These are phyloP conservation scores for Globisporangium spinosum DNA, from an alignment of 352 stramenopile species.

Conservation along the genomic window DNA sequence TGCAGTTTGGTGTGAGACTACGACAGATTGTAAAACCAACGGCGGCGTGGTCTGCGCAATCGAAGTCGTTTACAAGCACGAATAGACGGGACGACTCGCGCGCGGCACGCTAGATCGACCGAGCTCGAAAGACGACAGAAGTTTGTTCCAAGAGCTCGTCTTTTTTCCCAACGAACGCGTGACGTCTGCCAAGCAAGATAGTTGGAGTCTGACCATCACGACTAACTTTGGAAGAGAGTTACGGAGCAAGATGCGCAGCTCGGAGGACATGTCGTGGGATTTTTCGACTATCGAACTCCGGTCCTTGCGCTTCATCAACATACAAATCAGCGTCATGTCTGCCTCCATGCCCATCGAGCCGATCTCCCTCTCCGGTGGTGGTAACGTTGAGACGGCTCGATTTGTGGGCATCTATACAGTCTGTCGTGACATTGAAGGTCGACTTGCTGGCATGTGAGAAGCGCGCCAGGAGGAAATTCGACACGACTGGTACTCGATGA, in stretches of 20 bases:
- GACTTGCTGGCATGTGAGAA: neutral
- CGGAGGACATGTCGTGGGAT: neutral
- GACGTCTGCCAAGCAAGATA: neutral
- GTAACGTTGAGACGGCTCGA: neutral
- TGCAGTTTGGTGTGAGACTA: neutral
- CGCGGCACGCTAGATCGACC: neutral
- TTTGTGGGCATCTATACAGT: neutral
- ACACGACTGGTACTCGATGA: neutral
- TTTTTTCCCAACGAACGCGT: neutral
- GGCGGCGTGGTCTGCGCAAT: neutral
- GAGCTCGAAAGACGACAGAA: neutral
- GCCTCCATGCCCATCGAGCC: neutral
- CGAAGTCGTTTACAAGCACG: neutral
- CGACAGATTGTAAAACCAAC: neutral
- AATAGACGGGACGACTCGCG: neutral
- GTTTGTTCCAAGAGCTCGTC: neutral
- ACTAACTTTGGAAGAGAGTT: neutral
- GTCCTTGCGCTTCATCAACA: neutral
- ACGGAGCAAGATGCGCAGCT: neutral
- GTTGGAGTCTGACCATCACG: neutral
- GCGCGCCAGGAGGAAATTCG: neutral
- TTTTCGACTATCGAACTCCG: neutral
- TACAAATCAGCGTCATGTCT: neutral
- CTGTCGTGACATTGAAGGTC: neutral
- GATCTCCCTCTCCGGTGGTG: neutral